phyloP scores from a whole-genome alignment of 495 filamentous ascomycete genomes.

The Oidiodendron maius region DNA sequence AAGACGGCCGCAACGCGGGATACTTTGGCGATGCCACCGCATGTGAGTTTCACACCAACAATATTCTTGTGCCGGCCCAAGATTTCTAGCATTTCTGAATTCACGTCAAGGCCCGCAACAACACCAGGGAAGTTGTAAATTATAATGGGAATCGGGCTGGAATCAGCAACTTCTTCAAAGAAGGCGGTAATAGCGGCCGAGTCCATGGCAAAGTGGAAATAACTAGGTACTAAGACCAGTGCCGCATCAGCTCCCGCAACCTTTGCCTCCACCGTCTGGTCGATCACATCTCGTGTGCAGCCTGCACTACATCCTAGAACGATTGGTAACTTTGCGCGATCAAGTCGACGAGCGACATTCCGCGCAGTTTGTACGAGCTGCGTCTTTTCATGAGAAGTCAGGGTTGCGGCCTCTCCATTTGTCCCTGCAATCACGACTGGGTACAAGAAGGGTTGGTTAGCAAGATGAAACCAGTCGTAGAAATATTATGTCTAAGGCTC shows the following conservation, averaged over 20 bases:
- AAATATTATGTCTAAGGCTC: no score
- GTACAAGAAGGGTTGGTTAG: no score
- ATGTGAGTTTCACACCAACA: conserved; percentile 33
- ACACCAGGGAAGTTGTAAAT: conserved; percentile 30
- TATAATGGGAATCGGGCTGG: conserved; percentile 23
- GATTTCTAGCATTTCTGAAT: conserved; percentile 26
- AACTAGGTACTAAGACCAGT: conserved; percentile 28
- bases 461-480: no score
- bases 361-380: conserved; percentile 21
- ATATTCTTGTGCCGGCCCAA: conserved; percentile 28
- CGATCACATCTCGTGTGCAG: conserved; percentile 23
- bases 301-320: conserved; percentile 23
- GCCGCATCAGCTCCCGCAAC: conserved; percentile 29
- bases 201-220: conserved; percentile 21
- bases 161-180: conserved; percentile 23
- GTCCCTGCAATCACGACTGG: conserved; percentile 32
- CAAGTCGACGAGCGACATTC: conserved; percentile 16
- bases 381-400: conserved; percentile 23
- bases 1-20: conserved; percentile 16
- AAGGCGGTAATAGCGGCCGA: conserved; percentile 18
- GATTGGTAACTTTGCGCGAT: conserved; percentile 23
- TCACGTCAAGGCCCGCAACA: conserved; percentile 23
- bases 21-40: conserved; percentile 27
- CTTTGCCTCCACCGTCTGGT: conserved; percentile 22
- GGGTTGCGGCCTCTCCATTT: conserved; percentile 29